phyloP scores from a whole-genome alignment of 768 basidiomycete species.

The Tricholoma bakamatsutake region DNA sequence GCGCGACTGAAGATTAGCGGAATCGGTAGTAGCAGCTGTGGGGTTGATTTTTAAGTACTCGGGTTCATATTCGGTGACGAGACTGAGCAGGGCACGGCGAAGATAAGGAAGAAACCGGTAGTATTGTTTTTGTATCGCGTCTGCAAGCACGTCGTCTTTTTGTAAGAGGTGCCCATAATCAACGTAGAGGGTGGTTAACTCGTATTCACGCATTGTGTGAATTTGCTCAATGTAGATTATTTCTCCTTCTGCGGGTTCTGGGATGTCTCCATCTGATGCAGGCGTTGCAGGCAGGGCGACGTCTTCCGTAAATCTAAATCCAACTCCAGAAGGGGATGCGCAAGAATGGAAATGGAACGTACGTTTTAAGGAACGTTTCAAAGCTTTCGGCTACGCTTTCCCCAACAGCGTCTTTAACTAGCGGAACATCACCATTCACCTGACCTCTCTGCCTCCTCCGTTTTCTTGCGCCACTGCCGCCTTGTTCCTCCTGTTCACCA shows the following conservation, averaged over 20 bases:
- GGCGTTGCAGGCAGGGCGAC: constrained; percentile 77
- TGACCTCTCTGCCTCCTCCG: constrained; percentile 45
- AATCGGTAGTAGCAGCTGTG: constrained; percentile 79
- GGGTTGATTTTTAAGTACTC: constrained; percentile 95
- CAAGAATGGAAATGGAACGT: constrained; percentile 22
- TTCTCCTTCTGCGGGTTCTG: constrained; percentile 52
- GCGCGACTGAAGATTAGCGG: constrained; percentile 82
- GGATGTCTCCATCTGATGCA: constrained; percentile 61
- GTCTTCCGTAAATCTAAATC: constrained; percentile 73
- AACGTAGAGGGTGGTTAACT: constrained; percentile 93
- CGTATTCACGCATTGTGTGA: constrained; percentile 90
- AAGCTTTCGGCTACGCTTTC: constrained; percentile 93
- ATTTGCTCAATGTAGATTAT: constrained; percentile 89
- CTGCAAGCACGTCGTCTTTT: constrained; percentile 88
- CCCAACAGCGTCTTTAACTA: constrained; percentile 91
- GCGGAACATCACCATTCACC: constrained; percentile 64
- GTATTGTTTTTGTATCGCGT: constrained; percentile 91
- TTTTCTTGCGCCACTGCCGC: constrained; percentile 29
- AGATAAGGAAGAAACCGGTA: constrained; percentile 96
- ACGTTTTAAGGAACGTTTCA: constrained; percentile 90
- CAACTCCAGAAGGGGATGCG: constrained; percentile 7
- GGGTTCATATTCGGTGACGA: constrained; percentile 86
- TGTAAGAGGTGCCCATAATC: constrained; percentile 89
- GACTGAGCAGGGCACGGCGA: constrained; percentile 82
- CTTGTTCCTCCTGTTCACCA: constrained; percentile 33